Evolutionary conservation across 805 yeast genomes (phyloP), one percentile per base, ranked within the genome.

Genomic region (Candida lessepsii): DNA sequence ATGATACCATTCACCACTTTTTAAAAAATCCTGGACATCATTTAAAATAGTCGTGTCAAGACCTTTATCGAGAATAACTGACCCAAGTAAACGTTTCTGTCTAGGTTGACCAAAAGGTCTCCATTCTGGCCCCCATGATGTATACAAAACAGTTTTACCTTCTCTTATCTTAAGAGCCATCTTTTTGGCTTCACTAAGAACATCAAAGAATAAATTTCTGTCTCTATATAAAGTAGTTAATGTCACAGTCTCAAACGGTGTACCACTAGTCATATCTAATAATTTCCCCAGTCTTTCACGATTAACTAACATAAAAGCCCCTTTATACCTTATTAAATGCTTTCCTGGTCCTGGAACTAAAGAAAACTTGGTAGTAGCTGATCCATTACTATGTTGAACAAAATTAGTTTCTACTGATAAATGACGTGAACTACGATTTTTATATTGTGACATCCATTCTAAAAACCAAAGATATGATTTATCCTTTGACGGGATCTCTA

Each of bases 91-190:
- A 51, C 99, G 73, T 63, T 91, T 91, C 52, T 81, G 83, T 47
- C 96, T 75, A 1, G 99, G 98, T 57, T 83, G 90, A 2, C 99
- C 99, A 68, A 93, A 93, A 4, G 96, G 96, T 54, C 98, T 73
- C 99, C 99, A 93, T 56, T 93, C 99, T 20, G 96, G 96, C 1
- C 98, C 99, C 87, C 93, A 91, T 9, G 96, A 85, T 3, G 96
- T 87, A 60, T 78, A 93, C 4, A 93, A 66, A 6, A 93, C 98
- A 0, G 98, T 93, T 56, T 89, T 91, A 6, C 99, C 98, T 56
- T 88, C 95, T 44, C 85, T 83, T 21, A 83, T 74, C 52, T 78
- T 79, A 56, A 89, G 71, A 0, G 98, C 98, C 67, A 87, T 63
- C 27, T 70, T 63, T 53, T 90, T 87, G 3, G 98, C 98, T 53